Evolutionary conservation across 2,329 filamentous ascomycete species (phyloP).

Genomic region (Aspergillus terreus): DNA sequence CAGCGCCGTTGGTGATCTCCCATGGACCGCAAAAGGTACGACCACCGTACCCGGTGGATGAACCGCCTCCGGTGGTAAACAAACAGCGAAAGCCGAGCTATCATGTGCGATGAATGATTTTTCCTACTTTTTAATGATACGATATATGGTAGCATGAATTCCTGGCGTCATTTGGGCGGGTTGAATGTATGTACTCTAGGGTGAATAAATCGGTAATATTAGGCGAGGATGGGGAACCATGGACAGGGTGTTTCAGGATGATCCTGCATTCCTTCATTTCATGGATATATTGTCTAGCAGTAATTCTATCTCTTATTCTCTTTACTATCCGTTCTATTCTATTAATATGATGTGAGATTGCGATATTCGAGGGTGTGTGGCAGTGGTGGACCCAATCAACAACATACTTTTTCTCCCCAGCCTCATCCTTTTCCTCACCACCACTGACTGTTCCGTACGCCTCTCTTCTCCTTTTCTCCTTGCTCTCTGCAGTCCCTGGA

Average conservation of each 20-base stretch:
- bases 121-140: not conserved
- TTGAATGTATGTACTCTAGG: not conserved
- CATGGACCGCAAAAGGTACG: conserved; percentile 19
- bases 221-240: not conserved
- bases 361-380: too few species aligned
- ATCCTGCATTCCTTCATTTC: too few species aligned
- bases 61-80: conserved; percentile 78
- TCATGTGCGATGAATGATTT: conserved; percentile 43
- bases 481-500: too few species aligned
- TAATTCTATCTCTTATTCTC: too few species aligned
- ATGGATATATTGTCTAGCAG: too few species aligned
- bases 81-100: conserved; percentile 81
- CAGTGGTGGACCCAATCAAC: too few species aligned
- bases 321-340: too few species aligned
- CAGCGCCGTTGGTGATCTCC: conserved; percentile 29
- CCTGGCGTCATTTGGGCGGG: not conserved
- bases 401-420: too few species aligned
- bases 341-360: too few species aligned
- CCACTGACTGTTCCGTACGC: too few species aligned
- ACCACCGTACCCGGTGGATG: conserved; percentile 77
- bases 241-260: not conserved
- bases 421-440: too few species aligned
- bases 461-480: too few species aligned
- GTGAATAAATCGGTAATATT: not conserved
- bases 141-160: not conserved